A percentile compares a stretch with the other conserved stretches of the same genome.
These are phyloP conservation scores for Aleurites moluccanus DNA, from an alignment of 441 rosid species.

Conservation along the genomic window DNA sequence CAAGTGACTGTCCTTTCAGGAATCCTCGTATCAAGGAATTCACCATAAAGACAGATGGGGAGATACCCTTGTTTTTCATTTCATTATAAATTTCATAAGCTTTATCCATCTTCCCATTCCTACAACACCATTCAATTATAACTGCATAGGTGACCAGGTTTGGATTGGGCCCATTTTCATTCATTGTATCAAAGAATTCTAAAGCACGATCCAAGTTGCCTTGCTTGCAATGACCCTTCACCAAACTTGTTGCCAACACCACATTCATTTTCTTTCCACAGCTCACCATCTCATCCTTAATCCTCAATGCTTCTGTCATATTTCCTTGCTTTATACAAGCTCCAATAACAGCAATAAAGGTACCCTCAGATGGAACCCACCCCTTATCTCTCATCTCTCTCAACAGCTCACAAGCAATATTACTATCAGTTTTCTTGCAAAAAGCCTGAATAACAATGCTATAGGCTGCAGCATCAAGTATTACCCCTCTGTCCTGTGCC, in stretches of 20 bases:
- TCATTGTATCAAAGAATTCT: conserved; percentile 47
- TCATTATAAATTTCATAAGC: conserved; percentile 50
- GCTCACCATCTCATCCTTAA: conserved; percentile 74
- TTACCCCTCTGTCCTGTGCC: conserved; percentile 48
- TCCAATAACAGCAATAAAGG: conserved; percentile 46
- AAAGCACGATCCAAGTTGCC: conserved; percentile 54
- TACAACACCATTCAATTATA: conserved; percentile 65
- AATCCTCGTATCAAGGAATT: conserved; percentile 56
- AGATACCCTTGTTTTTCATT: conserved; percentile 51
- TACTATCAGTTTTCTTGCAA: conserved; percentile 40
- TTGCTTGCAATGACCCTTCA: conserved; percentile 54
- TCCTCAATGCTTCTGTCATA: conserved; percentile 51
- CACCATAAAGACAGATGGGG: conserved; percentile 42
- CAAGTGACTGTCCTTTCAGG: conserved; percentile 40
- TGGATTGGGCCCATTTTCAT: conserved; percentile 52
- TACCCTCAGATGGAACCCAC: conserved; percentile 43
- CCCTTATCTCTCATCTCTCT: conserved; percentile 57
- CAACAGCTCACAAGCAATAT: conserved; percentile 44
- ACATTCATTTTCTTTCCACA: conserved; percentile 52
- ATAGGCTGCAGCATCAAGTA: conserved; percentile 46
- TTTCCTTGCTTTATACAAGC: conserved; percentile 62
- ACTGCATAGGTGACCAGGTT: conserved; percentile 59
- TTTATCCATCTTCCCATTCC: conserved; percentile 44
- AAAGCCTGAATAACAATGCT: conserved; percentile 47
- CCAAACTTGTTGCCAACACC: conserved; percentile 59